phyloP scores from a whole-genome alignment of 1,284 basidiomycete genomes.

The Pseudozyma tsukubaensis region DNA sequence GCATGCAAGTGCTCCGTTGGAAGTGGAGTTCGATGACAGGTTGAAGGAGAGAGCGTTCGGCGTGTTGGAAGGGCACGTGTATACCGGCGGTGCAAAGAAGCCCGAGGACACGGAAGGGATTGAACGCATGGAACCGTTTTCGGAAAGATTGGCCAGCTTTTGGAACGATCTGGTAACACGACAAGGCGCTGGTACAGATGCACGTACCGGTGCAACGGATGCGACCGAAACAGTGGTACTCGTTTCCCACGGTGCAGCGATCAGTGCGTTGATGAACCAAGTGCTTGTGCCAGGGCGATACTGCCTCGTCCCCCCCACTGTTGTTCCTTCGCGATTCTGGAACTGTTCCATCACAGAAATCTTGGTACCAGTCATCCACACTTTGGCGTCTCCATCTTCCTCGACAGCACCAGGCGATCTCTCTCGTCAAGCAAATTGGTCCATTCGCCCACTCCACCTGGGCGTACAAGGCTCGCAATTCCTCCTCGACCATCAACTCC shows the following conservation, averaged over 20 bases:
- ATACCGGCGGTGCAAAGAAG: slow-evolving; percentile 45
- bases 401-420: slow-evolving; percentile 14
- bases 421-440: slow-evolving; percentile 22
- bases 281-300: slow-evolving; percentile 53
- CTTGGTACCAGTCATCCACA: slow-evolving; percentile 29
- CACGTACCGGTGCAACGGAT: background rate
- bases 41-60: slow-evolving; percentile 65
- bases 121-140: slow-evolving; percentile 48
- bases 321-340: slow-evolving; percentile 57
- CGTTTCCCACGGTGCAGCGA: slow-evolving; percentile 63
- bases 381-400: background rate
- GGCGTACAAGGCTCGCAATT: slow-evolving; percentile 44
- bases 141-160: slow-evolving; percentile 49
- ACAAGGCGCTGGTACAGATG: background rate
- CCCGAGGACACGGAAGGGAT: slow-evolving; percentile 60
- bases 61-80: slow-evolving; percentile 59
- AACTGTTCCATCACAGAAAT: slow-evolving; percentile 67
- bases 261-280: slow-evolving; percentile 59
- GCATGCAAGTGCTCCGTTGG: background rate
- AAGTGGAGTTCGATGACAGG: slow-evolving; percentile 50
- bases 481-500: slow-evolving; percentile 40
- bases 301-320: slow-evolving; percentile 19
- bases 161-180: slow-evolving; percentile 56
- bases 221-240: slow-evolving; percentile 53
- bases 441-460: slow-evolving; percentile 39